Percentiles rank a stretch among this genome's conserved stretches.
Evolutionary conservation across 352 stramenopile genomes (phyloP).

Genomic region (Phytophthora constricta): DNA sequence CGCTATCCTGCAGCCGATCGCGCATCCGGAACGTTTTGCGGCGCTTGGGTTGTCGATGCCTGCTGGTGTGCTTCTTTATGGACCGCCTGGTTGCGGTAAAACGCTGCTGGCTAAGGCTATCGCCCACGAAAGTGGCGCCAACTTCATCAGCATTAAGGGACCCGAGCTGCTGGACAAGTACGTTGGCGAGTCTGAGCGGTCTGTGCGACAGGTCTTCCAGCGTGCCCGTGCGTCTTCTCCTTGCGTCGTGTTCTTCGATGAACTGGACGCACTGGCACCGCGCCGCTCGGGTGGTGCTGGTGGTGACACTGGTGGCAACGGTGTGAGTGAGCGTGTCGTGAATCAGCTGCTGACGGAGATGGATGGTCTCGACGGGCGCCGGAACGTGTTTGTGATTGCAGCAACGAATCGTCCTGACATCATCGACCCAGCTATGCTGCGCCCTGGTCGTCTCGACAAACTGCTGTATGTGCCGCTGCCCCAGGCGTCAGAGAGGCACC

Average conservation of each 20-base stretch:
- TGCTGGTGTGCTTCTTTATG: slow-evolving; percentile 97
- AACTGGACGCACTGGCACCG: slow-evolving; percentile 98
- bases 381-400: slow-evolving; percentile 97
- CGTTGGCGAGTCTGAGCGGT: slow-evolving; percentile 97
- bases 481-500: slow-evolving; percentile 60
- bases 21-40: slow-evolving; percentile 95
- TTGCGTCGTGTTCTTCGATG: slow-evolving; percentile 99
- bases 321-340: slow-evolving; percentile 94
- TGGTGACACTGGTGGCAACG: slow-evolving; percentile 76
- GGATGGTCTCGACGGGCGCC: slow-evolving; percentile 96
- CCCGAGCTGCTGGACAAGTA: slow-evolving; percentile 99
- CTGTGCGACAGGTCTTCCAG: slow-evolving; percentile 97
- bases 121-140: slow-evolving; percentile 97
- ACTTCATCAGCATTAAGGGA: slow-evolving; percentile 99
- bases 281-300: slow-evolving; percentile 79
- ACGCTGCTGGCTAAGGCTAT: slow-evolving; percentile 99
- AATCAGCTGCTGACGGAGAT: slow-evolving; percentile 99
- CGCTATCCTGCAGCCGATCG: slow-evolving; percentile 97
- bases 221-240: slow-evolving; percentile 96
- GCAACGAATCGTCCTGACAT: slow-evolving; percentile 97
- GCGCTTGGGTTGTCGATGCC: slow-evolving; percentile 96
- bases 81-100: slow-evolving; percentile 98
- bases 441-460: slow-evolving; percentile 98
- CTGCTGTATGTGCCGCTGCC: slow-evolving; percentile 98
- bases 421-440: slow-evolving; percentile 99